Evolutionary conservation across 2,329 filamentous ascomycete species (phyloP).

Genomic region (Epichloe baconii): DNA sequence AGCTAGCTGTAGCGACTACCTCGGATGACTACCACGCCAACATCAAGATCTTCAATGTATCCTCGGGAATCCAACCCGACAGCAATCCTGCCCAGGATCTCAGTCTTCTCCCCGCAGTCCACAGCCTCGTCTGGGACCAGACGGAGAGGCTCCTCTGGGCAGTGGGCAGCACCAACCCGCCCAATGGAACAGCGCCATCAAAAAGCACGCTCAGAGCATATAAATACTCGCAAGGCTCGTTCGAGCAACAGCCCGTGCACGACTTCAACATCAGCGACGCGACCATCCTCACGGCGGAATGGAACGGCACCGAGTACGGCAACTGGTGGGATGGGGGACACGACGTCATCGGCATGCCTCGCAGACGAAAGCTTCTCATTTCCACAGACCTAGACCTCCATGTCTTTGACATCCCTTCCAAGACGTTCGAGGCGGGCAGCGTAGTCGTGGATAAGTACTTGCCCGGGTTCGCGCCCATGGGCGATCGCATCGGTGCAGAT

Average conservation of each 20-base stretch:
- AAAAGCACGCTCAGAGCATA: slow-evolving; percentile 1
- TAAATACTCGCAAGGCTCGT: background rate
- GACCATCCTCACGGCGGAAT: background rate
- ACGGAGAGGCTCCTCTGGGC: background rate
- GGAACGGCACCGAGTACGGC: background rate
- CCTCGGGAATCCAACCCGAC: background rate
- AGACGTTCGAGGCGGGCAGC: background rate
- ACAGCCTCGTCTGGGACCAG: slow-evolving; percentile 1
- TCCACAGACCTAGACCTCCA: slow-evolving; percentile 1
- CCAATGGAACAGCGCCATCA: background rate
- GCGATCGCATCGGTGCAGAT: background rate
- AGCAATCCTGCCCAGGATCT: background rate
- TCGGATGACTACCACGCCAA: background rate
- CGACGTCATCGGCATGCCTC: background rate
- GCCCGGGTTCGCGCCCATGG: background rate
- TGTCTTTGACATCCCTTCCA: background rate
- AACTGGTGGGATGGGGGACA: slow-evolving; percentile 3
- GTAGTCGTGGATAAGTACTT: background rate
- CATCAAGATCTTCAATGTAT: slow-evolving; percentile 1
- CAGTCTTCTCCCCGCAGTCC: background rate
- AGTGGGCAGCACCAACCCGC: background rate
- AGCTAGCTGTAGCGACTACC: slow-evolving; percentile 1
- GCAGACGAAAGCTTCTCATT: background rate
- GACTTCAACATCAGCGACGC: background rate
- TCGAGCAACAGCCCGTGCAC: background rate